Evolutionary conservation across 2,329 filamentous ascomycete genomes (phyloP).

Genomic region (Byssoonygena ceratinophila): DNA sequence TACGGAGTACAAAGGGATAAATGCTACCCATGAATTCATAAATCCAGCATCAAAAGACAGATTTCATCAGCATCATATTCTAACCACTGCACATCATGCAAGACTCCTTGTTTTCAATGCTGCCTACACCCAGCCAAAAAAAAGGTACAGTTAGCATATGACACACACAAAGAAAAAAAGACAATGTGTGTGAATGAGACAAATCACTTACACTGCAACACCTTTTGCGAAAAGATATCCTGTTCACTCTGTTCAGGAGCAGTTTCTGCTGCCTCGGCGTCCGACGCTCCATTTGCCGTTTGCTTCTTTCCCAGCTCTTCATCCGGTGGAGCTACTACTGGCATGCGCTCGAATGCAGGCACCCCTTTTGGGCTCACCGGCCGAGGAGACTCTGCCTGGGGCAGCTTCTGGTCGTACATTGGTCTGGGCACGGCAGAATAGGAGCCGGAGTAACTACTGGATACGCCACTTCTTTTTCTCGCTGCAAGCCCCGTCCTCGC

Average conservation of each 20-base stretch:
- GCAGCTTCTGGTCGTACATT: constrained; percentile 42
- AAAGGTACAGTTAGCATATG: constrained; percentile 23
- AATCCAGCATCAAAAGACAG: background rate
- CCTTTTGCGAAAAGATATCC: constrained; percentile 92
- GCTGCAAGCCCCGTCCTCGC: constrained; percentile 48
- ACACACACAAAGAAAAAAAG: background rate
- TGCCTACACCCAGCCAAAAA: constrained; percentile 44
- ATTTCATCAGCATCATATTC: constrained; percentile 16
- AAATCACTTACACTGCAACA: constrained; percentile 62
- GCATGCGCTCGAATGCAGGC: constrained; percentile 57
- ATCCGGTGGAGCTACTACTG: constrained; percentile 49
- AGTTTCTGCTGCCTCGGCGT: constrained; percentile 17
- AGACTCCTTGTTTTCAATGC: constrained; percentile 91
- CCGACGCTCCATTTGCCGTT: constrained; percentile 14
- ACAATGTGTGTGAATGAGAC: background rate
- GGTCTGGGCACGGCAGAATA: constrained; percentile 55
- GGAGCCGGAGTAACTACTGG: constrained; percentile 48
- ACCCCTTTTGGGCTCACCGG: constrained; percentile 32
- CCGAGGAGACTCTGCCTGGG: constrained; percentile 51
- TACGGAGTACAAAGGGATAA: too few species aligned
- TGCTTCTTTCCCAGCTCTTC: constrained; percentile 55
- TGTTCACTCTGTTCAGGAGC: constrained; percentile 50
- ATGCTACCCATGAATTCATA: background rate
- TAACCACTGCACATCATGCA: constrained; percentile 98
- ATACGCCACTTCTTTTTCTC: constrained; percentile 60